These are phyloP conservation scores for Russula abietina DNA, from an alignment of 768 basidiomycete species.

Conservation along the genomic window DNA sequence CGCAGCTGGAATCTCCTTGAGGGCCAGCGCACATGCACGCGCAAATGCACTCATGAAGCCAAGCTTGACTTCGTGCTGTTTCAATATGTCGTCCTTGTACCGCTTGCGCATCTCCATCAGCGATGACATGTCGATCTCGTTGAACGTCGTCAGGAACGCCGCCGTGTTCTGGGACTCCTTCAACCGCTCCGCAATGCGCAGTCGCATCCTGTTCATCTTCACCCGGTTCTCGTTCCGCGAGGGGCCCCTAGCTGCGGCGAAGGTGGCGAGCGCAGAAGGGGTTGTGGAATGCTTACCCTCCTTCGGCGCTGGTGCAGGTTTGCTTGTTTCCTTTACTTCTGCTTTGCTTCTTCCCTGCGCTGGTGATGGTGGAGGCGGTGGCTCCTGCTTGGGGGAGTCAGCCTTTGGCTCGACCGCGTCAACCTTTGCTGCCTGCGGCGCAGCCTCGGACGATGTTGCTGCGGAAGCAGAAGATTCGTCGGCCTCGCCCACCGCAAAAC, in stretches of 20 bases:
- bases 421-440: constrained; percentile 27
- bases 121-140: constrained; percentile 99
- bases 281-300: constrained; percentile 24
- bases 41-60: constrained; percentile 99
- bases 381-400: constrained; percentile 35
- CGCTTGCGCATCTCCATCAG: constrained; percentile 84
- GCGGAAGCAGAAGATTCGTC: constrained; percentile 22
- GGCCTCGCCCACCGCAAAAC: constrained; percentile 68
- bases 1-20: constrained; percentile 88
- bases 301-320: constrained; percentile 27
- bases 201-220: constrained; percentile 98
- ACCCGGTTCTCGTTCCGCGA: constrained; percentile 85
- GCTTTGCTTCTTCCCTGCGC: constrained; percentile 34
- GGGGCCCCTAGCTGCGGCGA: constrained; percentile 36
- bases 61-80: constrained; percentile 91
- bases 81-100: constrained; percentile 88
- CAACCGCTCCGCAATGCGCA: constrained; percentile 93
- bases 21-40: constrained; percentile 72
- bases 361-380: constrained; percentile 40
- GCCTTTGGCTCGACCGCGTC: constrained; percentile 35
- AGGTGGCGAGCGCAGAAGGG: constrained; percentile 21
- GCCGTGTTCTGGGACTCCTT: constrained; percentile 98
- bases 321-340: constrained; percentile 34
- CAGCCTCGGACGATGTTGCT: constrained; percentile 23
- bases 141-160: constrained; percentile 96